Percentiles rank a stretch among this genome's conserved stretches.
phyloP scores from a whole-genome alignment of 2,329 filamentous ascomycete genomes.

The Pestalotiopsis sp. region DNA sequence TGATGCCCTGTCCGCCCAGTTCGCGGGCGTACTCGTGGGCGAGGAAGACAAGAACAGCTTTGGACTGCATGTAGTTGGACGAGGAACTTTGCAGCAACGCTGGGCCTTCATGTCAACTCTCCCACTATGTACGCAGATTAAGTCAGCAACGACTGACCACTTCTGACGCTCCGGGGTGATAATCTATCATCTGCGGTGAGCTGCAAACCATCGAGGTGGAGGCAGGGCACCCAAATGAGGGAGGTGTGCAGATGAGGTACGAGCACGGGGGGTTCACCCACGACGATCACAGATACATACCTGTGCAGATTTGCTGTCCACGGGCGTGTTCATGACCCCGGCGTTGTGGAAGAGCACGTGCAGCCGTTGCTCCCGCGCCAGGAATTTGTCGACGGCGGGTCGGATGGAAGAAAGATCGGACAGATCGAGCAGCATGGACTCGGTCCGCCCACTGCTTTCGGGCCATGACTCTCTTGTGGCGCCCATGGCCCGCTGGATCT shows the following conservation, averaged over 20 bases:
- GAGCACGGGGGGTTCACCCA: neutral
- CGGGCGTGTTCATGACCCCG: slow-evolving; percentile 10
- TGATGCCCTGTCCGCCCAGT: slow-evolving; percentile 12
- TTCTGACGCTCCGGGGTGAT: too few relatives aligned
- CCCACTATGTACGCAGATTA: neutral
- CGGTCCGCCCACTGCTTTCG: neutral
- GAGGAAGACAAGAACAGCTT: slow-evolving; percentile 4
- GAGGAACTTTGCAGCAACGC: neutral
- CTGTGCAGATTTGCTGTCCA: slow-evolving; percentile 8
- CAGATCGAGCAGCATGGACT: slow-evolving; percentile 24
- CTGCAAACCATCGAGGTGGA: too few relatives aligned
- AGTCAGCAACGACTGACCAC: too few relatives aligned
- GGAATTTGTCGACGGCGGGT: slow-evolving; percentile 16
- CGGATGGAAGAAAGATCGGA: slow-evolving; percentile 23
- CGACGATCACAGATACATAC: neutral
- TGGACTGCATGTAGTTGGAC: slow-evolving; percentile 11
- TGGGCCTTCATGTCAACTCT: neutral
- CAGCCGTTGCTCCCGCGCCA: slow-evolving; percentile 16
- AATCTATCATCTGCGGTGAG: too few relatives aligned
- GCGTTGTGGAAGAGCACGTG: slow-evolving; percentile 23
- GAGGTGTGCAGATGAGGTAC: neutral
- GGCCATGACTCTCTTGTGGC: neutral
- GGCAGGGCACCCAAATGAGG: too few relatives aligned
- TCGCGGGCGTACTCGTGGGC: slow-evolving; percentile 1
- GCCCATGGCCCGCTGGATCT: slow-evolving; percentile 3